These are phyloP conservation scores for Jatropha curcas DNA, from an alignment of 345 rosid genomes.

Conservation along the genomic window DNA sequence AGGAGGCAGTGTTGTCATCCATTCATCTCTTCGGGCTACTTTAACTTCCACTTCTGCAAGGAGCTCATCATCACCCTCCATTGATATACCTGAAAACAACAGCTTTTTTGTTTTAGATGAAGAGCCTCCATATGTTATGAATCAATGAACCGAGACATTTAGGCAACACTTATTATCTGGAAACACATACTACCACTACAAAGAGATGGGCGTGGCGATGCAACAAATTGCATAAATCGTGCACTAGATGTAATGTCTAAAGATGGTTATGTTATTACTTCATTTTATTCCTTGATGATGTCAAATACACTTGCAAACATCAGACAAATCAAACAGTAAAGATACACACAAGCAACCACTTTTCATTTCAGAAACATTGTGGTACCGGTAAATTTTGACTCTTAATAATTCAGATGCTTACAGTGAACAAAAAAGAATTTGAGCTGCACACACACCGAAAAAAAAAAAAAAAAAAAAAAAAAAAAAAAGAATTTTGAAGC, in stretches of 20 bases:
- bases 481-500: too few relatives aligned
- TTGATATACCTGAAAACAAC: constrained; percentile 64
- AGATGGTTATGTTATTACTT: too few relatives aligned
- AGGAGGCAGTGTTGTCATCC: constrained; percentile 97
- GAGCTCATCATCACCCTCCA: constrained; percentile 97
- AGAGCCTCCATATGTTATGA: not conserved
- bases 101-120: constrained; percentile 15
- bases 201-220: too few relatives aligned
- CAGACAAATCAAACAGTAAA: too few relatives aligned
- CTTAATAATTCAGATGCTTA: not conserved
- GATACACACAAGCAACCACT: not conserved
- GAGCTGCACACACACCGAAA: too few relatives aligned
- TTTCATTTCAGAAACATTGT: not conserved
- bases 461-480: too few relatives aligned
- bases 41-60: constrained; percentile 68
- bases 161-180: too few relatives aligned
- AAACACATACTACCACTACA: too few relatives aligned
- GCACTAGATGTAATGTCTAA: too few relatives aligned
- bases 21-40: constrained; percentile 80
- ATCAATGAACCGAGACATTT: not conserved
- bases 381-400: not conserved
- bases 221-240: too few relatives aligned
- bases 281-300: too few relatives aligned
- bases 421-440: not conserved
- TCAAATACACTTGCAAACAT: too few relatives aligned